phyloP scores from a whole-genome alignment of 345 rosid species.

The Kernera saxatilis region DNA sequence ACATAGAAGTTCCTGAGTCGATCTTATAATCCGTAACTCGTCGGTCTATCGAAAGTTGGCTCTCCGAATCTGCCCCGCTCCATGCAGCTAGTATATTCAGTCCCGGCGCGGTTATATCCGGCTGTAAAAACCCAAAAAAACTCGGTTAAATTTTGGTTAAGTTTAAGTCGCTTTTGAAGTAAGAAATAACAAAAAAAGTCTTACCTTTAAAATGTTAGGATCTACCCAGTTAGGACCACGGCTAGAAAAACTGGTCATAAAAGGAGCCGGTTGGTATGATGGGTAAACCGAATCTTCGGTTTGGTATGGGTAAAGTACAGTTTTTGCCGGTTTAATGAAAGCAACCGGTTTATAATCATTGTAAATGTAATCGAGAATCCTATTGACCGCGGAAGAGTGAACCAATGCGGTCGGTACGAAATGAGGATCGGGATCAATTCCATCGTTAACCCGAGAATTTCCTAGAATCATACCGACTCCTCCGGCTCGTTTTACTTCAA shows the following conservation, averaged over 20 bases:
- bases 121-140: conserved; percentile 30
- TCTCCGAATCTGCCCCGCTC: conserved; percentile 41
- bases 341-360: conserved; percentile 46
- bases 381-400: conserved; percentile 9
- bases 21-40: conserved; percentile 38
- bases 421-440: conserved; percentile 34
- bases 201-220: conserved; percentile 59
- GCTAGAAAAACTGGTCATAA: conserved; percentile 51
- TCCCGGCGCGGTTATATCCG: conserved; percentile 75
- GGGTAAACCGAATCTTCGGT: conserved; percentile 5
- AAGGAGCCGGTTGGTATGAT: conserved; percentile 45
- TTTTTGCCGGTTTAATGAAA: conserved; percentile 31
- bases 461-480: conserved; percentile 63
- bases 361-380: conserved; percentile 46
- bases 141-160: neutral
- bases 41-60: conserved; percentile 32
- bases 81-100: conserved; percentile 67
- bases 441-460: conserved; percentile 31
- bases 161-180: neutral
- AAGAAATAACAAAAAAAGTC: neutral
- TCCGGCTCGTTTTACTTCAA: conserved; percentile 69
- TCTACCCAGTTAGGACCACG: conserved; percentile 56
- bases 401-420: conserved; percentile 55
- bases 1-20: conserved; percentile 75
- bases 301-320: conserved; percentile 26